phyloP scores from a whole-genome alignment of 768 basidiomycete genomes.

The Phanerochaete sordida region DNA sequence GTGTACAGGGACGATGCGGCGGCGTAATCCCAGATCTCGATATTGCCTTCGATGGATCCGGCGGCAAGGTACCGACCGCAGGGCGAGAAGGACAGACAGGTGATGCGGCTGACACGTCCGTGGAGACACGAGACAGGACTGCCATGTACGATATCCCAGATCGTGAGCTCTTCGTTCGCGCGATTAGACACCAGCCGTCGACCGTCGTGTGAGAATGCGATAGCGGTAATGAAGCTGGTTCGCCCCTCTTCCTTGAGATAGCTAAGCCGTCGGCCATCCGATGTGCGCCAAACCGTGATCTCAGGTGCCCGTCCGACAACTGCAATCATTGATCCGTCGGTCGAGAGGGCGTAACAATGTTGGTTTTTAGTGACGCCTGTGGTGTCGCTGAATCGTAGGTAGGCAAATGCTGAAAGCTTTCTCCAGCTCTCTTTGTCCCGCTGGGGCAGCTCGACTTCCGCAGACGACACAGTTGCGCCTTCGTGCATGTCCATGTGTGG shows the following conservation, averaged over 20 bases:
- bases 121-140: neutral
- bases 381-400: neutral
- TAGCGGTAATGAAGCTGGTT: neutral
- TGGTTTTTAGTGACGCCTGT: neutral
- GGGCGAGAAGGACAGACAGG: constrained; percentile 2
- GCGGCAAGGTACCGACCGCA: no score
- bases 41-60: no score
- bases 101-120: neutral
- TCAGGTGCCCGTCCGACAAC: neutral
- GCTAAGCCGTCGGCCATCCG: neutral
- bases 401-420: neutral
- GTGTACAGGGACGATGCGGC: no score
- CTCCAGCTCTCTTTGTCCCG: no score
- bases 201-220: neutral
- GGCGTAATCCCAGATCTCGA: no score
- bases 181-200: neutral
- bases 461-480: no score
- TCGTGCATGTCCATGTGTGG: no score
- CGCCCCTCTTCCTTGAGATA: neutral
- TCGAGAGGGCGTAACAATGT: neutral
- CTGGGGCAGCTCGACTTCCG: no score
- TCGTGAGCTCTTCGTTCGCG: neutral
- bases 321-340: neutral
- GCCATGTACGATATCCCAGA: neutral
- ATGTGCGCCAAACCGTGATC: neutral